Percentiles rank a stretch among this genome's conserved stretches.
These are phyloP conservation scores for Gleditsia sinensis DNA, from an alignment of 306 rosid species.

Conservation along the genomic window DNA sequence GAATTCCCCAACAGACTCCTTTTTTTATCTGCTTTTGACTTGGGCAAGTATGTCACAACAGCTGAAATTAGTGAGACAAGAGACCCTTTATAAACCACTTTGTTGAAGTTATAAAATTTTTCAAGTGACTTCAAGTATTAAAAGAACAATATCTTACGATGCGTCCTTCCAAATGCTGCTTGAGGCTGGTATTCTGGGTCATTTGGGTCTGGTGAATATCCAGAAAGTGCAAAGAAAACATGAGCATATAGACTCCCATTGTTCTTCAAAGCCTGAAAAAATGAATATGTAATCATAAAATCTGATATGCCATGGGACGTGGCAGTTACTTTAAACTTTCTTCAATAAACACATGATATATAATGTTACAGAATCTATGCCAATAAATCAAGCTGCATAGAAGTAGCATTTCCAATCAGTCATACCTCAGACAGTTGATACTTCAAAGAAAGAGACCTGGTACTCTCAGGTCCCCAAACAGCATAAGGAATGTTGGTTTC, in stretches of 20 bases:
- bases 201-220: slow-evolving; percentile 82
- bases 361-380: not conserved
- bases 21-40: slow-evolving; percentile 71
- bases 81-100: slow-evolving; percentile 25
- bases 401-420: slow-evolving; percentile 11
- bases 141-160: slow-evolving; percentile 50
- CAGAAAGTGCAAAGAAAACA: slow-evolving; percentile 89
- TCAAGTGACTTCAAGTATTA: not conserved
- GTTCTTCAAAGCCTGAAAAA: slow-evolving; percentile 69
- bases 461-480: slow-evolving; percentile 70
- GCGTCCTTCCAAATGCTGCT: slow-evolving; percentile 74
- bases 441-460: slow-evolving; percentile 61
- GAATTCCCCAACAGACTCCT: slow-evolving; percentile 73
- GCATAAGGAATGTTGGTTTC: slow-evolving; percentile 87
- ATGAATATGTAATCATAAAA: slow-evolving; percentile 24
- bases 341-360: not conserved
- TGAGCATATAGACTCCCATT: slow-evolving; percentile 87
- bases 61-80: slow-evolving; percentile 58
- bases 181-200: slow-evolving; percentile 88
- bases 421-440: slow-evolving; percentile 80
- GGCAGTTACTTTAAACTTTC: slow-evolving; percentile 11
- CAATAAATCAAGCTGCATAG: slow-evolving; percentile 8
- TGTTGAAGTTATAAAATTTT: not conserved
- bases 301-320: not conserved
- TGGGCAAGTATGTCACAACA: slow-evolving; percentile 71